Base-by-base conservation (phyloP, 192 early-diverging fungal species). In the Backusella circina region DNA sequence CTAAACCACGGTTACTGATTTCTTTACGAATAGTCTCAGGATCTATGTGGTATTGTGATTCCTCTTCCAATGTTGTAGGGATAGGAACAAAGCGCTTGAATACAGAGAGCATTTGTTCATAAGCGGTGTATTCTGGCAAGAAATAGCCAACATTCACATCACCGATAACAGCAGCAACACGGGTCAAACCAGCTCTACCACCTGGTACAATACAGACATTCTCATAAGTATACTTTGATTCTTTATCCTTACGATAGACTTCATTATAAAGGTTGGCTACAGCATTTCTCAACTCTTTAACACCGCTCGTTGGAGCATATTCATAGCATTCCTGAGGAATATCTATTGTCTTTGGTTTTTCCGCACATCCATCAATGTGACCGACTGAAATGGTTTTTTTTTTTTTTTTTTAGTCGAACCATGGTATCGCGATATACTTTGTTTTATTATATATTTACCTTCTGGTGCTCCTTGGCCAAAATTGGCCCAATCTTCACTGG, bases 121-220 rank as follows among this genome's bases (percentile, higher is more conserved):
- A 84, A 21, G 83, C 80, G 6, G 83, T 66, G 39, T 78, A 75
- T 38, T 87, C 86, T 4, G 86, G 86, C 51, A 87, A 74, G 72
- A 87, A 87, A 61, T 86, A 87, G 3, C 86, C 86, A 31, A 87
- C 86, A 51, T 87, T 84, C 9, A 84, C 76, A 65, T 87, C 83
- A 18, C 84, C 86, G 7, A 87, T 78, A 7, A 72, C 80, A 2
- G 83, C 75, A 38, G 86, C 86, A n/a, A 87, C 84, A 31, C 86
- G 70, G 3, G 86, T 87, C 75, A 87, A 77, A 2, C 85, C 86
- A 12, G 86, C 86, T 31, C 86, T 77, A 38, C 86, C 86, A 73
- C 86, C 86, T 23, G 86, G 86, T 44, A 86, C 84, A 74, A 87
- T 84, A 47, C 86, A 87, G 3, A 87, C 84, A 44, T 87, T 87